These are phyloP conservation scores for Sordaria brevicollis DNA, from an alignment of 495 filamentous ascomycete genomes.

Conservation along the genomic window DNA sequence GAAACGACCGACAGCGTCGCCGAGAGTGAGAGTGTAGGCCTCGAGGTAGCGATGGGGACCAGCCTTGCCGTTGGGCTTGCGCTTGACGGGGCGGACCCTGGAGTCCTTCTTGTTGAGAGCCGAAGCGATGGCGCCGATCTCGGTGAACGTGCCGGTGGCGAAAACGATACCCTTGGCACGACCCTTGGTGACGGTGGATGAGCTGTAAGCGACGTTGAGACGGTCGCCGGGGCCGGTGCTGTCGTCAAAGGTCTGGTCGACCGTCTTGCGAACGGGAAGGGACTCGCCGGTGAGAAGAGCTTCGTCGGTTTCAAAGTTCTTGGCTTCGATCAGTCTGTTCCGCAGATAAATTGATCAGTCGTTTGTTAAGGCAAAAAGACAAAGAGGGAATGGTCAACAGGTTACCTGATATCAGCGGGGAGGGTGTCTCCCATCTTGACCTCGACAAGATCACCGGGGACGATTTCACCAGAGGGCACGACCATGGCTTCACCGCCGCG, in stretches of 20 bases:
- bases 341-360: neutral
- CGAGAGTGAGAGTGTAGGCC: conserved; percentile 55
- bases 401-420: conserved; percentile 51
- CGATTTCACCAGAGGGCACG: conserved; percentile 73
- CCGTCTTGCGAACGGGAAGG: conserved; percentile 31
- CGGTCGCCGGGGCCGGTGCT: conserved; percentile 51
- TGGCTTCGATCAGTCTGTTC: conserved; percentile 55
- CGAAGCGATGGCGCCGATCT: conserved; percentile 72
- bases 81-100: conserved; percentile 45
- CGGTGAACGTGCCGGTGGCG: conserved; percentile 64
- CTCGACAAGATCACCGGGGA: conserved; percentile 66
- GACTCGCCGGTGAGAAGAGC: conserved; percentile 59
- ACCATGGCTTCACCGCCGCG: conserved; percentile 59
- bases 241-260: conserved; percentile 20
- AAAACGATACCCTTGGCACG: conserved; percentile 57
- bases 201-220: conserved; percentile 58
- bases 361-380: neutral
- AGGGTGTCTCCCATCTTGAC: conserved; percentile 72
- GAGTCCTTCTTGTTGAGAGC: conserved; percentile 48
- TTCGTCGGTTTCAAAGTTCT: conserved; percentile 51
- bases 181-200: conserved; percentile 57
- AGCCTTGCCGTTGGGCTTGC: conserved; percentile 47
- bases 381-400: neutral
- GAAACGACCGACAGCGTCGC: conserved; percentile 58
- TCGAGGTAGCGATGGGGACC: conserved; percentile 58